These are phyloP conservation scores for Lumnitzera littorea DNA, from an alignment of 345 rosid genomes.

Conservation along the genomic window DNA sequence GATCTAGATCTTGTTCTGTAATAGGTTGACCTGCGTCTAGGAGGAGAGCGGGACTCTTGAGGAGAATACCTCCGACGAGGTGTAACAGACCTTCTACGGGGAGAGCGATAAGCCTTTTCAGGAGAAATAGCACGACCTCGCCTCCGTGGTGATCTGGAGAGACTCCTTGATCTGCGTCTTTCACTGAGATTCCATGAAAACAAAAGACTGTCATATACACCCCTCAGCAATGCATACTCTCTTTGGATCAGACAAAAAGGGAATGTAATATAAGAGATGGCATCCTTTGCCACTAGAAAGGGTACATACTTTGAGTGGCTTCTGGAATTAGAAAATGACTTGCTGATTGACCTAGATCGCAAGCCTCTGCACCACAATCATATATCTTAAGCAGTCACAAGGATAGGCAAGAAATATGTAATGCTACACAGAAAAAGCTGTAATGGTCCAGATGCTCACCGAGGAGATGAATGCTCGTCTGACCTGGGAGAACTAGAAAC, in stretches of 20 bases:
- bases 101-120: constrained; percentile 25
- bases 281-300: not conserved
- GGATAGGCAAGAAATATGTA: not conserved
- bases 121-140: constrained; percentile 30
- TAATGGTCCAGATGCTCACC: constrained; percentile 17
- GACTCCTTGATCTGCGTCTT: constrained; percentile 51
- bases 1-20: constrained; percentile 50
- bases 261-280: constrained; percentile 4
- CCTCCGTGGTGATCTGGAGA: constrained; percentile 52
- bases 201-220: not conserved
- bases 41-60: constrained; percentile 43
- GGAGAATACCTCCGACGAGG: constrained; percentile 40
- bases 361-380: constrained; percentile 36
- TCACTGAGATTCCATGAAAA: constrained; percentile 16
- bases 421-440: constrained; percentile 2
- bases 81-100: constrained; percentile 32
- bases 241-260: not conserved
- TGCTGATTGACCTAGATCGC: constrained; percentile 45
- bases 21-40: constrained; percentile 40
- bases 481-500: constrained; percentile 32
- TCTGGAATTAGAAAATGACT: constrained; percentile 52
- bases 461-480: constrained; percentile 21
- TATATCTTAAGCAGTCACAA: not conserved
- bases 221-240: not conserved
- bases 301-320: constrained; percentile 53